These are phyloP conservation scores for Pinus albicaulis DNA, from an alignment of 75 land plant genomes.

Conservation along the genomic window DNA sequence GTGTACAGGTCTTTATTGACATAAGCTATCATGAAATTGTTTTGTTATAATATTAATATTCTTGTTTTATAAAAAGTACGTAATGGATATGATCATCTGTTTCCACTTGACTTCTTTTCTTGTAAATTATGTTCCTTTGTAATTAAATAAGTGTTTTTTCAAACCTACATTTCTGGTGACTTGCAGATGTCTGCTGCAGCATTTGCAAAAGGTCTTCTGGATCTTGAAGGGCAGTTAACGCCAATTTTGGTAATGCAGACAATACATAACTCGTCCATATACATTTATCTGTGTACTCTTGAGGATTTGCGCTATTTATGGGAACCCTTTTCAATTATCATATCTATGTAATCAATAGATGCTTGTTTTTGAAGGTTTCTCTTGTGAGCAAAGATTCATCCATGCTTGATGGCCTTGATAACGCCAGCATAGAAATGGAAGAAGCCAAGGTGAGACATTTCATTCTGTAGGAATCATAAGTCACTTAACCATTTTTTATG, in stretches of 20 bases:
- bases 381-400: slow-evolving; percentile 99
- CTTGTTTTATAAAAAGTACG: not conserved
- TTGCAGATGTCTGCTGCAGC: slow-evolving; percentile 99
- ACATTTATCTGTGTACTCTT: not conserved
- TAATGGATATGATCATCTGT: not conserved
- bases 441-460: slow-evolving; percentile 82
- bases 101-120: not conserved
- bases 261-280: not conserved
- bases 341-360: not conserved
- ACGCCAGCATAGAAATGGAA: slow-evolving; percentile 89
- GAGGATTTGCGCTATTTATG: not conserved
- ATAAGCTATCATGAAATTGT: not conserved
- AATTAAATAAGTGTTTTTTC: not conserved
- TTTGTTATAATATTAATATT: not conserved
- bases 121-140: not conserved
- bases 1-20: slow-evolving; percentile 73
- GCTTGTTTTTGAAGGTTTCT: slow-evolving; percentile 60
- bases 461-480: not conserved
- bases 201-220: slow-evolving; percentile 99
- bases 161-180: not conserved
- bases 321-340: not conserved
- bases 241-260: slow-evolving; percentile 74
- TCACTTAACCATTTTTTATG: not conserved
- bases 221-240: slow-evolving; percentile 93
- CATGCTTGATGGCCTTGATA: slow-evolving; percentile 99